Conservation (phyloP, 129 eudicot species). For the Erigeron canadensis region DNA sequence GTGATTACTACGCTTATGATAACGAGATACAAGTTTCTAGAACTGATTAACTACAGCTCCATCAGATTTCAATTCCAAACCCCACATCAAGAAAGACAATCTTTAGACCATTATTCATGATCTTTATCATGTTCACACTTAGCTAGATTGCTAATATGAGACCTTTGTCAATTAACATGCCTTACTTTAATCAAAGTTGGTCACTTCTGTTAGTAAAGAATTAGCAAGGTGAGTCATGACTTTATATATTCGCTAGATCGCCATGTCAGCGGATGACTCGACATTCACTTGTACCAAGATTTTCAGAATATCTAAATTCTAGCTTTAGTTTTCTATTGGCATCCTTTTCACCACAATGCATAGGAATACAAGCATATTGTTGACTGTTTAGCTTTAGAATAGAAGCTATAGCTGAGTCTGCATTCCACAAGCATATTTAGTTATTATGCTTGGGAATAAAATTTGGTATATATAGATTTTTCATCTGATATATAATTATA, state of each 20-base stretch:
- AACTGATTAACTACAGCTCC: not conserved
- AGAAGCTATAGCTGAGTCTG: constrained; percentile 55
- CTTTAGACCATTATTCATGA: constrained; percentile 18
- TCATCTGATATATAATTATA: constrained; percentile 7
- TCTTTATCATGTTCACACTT: constrained; percentile 30
- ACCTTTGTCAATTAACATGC: constrained; percentile 22
- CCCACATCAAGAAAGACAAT: constrained; percentile 16
- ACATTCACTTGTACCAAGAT: constrained; percentile 30
- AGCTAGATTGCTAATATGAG: constrained; percentile 10
- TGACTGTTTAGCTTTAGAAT: constrained; percentile 33
- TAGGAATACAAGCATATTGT: constrained; percentile 24
- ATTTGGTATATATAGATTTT: not conserved
- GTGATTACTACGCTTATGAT: constrained; percentile 27
- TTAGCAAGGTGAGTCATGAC: constrained; percentile 26
- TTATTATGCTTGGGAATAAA: constrained; percentile 32
- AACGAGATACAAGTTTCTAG: constrained; percentile 25
- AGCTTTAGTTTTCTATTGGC: constrained; percentile 34
- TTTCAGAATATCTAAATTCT: constrained; percentile 38
- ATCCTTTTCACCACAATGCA: constrained; percentile 32
- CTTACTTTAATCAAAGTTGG: constrained; percentile 39
- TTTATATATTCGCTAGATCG: constrained; percentile 26
- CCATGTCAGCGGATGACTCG: constrained; percentile 54
- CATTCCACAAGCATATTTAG: constrained; percentile 56
- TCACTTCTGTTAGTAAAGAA: constrained; percentile 28
- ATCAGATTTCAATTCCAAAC: constrained; percentile 23